These are phyloP conservation scores for Venturiaceae sp. DNA, from an alignment of 2,329 filamentous ascomycete genomes.

Conservation along the genomic window DNA sequence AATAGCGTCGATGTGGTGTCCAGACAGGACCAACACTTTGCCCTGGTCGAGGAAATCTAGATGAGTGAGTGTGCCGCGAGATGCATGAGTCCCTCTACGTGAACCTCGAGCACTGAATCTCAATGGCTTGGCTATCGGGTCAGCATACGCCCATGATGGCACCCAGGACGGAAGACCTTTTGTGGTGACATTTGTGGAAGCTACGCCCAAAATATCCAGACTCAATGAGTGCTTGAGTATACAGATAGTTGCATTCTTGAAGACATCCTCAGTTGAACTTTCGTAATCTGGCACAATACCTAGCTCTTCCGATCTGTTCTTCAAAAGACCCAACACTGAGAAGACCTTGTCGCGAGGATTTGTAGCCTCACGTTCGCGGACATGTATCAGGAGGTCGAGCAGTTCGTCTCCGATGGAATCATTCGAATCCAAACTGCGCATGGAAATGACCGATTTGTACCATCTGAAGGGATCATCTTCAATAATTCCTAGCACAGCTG, in stretches of 20 bases:
- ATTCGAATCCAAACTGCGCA: background rate
- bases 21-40: background rate
- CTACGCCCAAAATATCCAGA: background rate
- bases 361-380: background rate
- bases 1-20: background rate
- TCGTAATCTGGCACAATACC: background rate
- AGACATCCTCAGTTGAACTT: background rate
- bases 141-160: background rate
- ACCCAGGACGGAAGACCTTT: background rate
- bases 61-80: background rate
- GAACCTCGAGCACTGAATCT: background rate
- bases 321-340: background rate
- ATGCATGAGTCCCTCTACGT: background rate
- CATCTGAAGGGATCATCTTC: background rate
- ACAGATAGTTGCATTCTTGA: background rate
- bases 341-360: conserved; percentile 2
- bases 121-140: background rate
- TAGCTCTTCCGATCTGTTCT: background rate
- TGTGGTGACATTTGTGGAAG: background rate
- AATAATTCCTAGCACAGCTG: background rate
- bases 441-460: background rate
- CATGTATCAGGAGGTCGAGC: background rate
- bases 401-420: background rate
- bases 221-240: background rate
- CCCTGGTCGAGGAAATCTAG: background rate